Percentiles rank a stretch among this genome's conserved stretches.
Conservation (phyloP, 208 protist species). For the Balamuthia mandrillaris region DNA sequence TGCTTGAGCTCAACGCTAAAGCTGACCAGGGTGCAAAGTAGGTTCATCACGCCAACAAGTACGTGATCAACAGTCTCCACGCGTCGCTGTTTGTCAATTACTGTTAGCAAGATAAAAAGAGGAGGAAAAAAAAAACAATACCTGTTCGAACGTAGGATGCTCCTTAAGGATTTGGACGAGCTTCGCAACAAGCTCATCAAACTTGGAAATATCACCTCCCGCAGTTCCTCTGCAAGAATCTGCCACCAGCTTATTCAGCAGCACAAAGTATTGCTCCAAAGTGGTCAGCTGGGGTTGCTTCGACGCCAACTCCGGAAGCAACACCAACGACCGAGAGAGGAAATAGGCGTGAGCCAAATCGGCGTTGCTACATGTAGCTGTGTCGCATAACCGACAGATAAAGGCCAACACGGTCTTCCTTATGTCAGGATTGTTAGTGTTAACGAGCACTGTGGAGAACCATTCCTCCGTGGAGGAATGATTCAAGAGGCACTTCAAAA, state of each 20-base stretch:
- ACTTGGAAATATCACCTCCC: not conserved
- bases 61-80: conserved; percentile 32
- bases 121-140: not conserved
- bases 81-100: conserved; percentile 47
- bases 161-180: not conserved
- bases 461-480: not conserved
- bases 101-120: too few relatives aligned
- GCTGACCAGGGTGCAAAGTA: conserved; percentile 33
- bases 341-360: not conserved
- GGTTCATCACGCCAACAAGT: conserved; percentile 35
- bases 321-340: not conserved
- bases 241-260: not conserved
- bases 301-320: not conserved
- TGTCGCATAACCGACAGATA: not conserved
- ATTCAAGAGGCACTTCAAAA: conserved; percentile 6
- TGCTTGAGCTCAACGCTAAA: not conserved
- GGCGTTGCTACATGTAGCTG: not conserved
- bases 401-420: not conserved
- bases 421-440: not conserved
- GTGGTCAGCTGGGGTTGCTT: not conserved
- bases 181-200: not conserved
- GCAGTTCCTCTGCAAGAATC: not conserved
- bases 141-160: not conserved
- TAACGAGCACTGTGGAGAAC: not conserved
- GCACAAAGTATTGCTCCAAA: too few relatives aligned